Conservation (phyloP, 2,329 filamentous ascomycete species). For the Alternaria sp. region DNA sequence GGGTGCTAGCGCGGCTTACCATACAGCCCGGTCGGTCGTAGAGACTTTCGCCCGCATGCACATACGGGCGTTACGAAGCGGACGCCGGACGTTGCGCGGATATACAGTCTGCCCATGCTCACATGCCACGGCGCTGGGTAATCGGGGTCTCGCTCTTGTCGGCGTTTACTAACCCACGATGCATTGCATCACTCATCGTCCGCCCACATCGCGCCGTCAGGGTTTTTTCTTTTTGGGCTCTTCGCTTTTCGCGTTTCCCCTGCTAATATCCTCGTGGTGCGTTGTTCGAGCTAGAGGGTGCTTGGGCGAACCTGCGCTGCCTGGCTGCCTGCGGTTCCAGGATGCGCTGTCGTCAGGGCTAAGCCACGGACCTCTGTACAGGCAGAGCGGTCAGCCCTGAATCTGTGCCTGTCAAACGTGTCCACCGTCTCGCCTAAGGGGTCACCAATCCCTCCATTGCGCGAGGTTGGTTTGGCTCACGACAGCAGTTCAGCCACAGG, state of each 20-base stretch:
- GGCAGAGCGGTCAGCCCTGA: constrained; percentile 33
- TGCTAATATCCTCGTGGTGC: constrained; percentile 7
- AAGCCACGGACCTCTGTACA: constrained; percentile 27
- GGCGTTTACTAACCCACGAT: constrained; percentile 25
- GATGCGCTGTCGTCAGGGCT: constrained; percentile 33
- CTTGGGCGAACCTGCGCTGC: constrained; percentile 19
- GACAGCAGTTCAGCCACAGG: constrained; percentile 5
- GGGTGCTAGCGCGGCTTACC: constrained; percentile 19
- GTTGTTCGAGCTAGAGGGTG: constrained; percentile 10
- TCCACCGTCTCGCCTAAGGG: constrained; percentile 21
- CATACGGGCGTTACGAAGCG: constrained; percentile 14
- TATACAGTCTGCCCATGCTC: constrained; percentile 1
- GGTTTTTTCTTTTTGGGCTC: neutral
- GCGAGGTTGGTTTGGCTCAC: neutral
- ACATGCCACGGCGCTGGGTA: neutral
- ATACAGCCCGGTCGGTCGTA: constrained; percentile 9
- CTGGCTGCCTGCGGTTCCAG: constrained; percentile 24
- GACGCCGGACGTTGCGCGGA: constrained; percentile 16
- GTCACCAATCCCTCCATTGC: constrained; percentile 6
- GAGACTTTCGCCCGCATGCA: constrained; percentile 11
- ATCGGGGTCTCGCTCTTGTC: constrained; percentile 13
- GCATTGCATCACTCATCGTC: constrained; percentile 18
- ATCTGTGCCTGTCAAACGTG: constrained; percentile 32
- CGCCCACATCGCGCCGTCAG: constrained; percentile 1
- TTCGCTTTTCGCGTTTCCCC: constrained; percentile 3